phyloP scores from a whole-genome alignment of 2,329 filamentous ascomycete species.

The Emergomyces orientalis region DNA sequence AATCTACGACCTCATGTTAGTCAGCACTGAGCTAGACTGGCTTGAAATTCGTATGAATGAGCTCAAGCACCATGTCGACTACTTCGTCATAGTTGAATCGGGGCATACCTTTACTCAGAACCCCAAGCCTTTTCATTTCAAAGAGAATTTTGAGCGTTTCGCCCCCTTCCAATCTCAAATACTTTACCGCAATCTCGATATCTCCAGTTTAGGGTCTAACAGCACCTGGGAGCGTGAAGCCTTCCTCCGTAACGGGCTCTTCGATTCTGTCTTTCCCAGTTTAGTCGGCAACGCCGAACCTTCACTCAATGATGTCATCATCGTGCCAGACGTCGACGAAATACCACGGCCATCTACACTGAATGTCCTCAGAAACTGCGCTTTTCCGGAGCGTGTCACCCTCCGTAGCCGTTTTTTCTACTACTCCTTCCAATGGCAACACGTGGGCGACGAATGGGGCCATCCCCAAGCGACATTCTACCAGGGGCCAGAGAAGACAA shows the following conservation, averaged over 20 bases:
- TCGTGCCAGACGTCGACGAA: slow-evolving; percentile 44
- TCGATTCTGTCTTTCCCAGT: slow-evolving; percentile 46
- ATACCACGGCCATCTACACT: slow-evolving; percentile 46
- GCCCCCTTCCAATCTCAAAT: slow-evolving; percentile 49
- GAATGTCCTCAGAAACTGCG: slow-evolving; percentile 42
- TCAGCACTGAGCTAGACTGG: slow-evolving; percentile 57
- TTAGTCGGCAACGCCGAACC: slow-evolving; percentile 30
- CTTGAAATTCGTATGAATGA: slow-evolving; percentile 55
- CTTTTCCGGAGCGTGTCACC: slow-evolving; percentile 45
- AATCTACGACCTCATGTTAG: slow-evolving; percentile 53
- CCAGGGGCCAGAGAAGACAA: slow-evolving; percentile 37
- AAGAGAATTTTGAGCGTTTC: slow-evolving; percentile 46
- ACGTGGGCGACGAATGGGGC: slow-evolving; percentile 17
- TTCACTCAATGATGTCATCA: background rate
- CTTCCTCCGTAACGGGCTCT: slow-evolving; percentile 49
- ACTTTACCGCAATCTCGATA: slow-evolving; percentile 47
- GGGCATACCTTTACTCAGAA: slow-evolving; percentile 49
- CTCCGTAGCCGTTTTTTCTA: slow-evolving; percentile 48
- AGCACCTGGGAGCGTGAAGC: slow-evolving; percentile 45
- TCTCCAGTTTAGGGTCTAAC: background rate
- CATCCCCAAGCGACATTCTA: slow-evolving; percentile 49
- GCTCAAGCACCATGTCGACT: slow-evolving; percentile 52
- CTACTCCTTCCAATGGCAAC: slow-evolving; percentile 49
- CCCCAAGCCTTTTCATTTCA: slow-evolving; percentile 47
- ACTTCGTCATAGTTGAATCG: slow-evolving; percentile 56